Percentiles rank a stretch among this genome's conserved stretches.
These are phyloP conservation scores for Baorangia bicolor DNA, from an alignment of 768 basidiomycete species.

Conservation along the genomic window DNA sequence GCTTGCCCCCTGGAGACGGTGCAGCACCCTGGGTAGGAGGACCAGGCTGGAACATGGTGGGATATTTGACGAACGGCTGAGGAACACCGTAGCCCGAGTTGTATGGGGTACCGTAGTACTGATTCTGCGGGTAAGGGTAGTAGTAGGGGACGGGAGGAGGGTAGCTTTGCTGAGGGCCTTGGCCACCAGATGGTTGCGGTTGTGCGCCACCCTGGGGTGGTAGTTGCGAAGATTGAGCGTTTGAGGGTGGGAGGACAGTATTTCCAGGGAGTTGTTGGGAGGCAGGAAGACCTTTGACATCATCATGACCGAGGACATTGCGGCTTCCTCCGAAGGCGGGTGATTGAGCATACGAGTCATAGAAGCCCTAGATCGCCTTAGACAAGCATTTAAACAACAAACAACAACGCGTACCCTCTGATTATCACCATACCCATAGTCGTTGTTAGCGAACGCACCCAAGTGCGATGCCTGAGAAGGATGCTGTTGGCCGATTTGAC, in stretches of 20 bases:
- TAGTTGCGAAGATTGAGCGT: constrained; percentile 51
- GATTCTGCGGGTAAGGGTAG: constrained; percentile 71
- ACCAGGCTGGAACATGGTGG: constrained; percentile 70
- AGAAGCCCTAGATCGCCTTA: constrained; percentile 57
- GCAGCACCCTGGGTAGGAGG: constrained; percentile 67
- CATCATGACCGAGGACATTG: constrained; percentile 68
- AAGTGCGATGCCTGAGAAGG: constrained; percentile 50
- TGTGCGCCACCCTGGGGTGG: constrained; percentile 49
- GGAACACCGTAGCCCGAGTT: constrained; percentile 54
- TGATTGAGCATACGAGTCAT: constrained; percentile 70
- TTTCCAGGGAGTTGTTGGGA: constrained; percentile 55
- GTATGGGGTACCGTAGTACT: constrained; percentile 76
- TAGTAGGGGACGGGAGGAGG: constrained; percentile 62
- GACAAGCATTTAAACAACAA: constrained; percentile 1
- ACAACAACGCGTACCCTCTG: constrained; percentile 51
- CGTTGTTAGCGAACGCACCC: constrained; percentile 56
- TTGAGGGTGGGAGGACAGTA: constrained; percentile 51
- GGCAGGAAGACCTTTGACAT: constrained; percentile 66
- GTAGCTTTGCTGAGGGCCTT: constrained; percentile 65
- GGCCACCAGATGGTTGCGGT: constrained; percentile 57
- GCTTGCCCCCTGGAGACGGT: constrained; percentile 65
- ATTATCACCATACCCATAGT: constrained; percentile 68
- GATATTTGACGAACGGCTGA: constrained; percentile 75
- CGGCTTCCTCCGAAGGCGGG: constrained; percentile 59
- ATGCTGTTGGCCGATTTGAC: constrained; percentile 59